These are phyloP conservation scores for Grosmannia serpens DNA, from an alignment of 2,329 filamentous ascomycete genomes.

Conservation along the genomic window DNA sequence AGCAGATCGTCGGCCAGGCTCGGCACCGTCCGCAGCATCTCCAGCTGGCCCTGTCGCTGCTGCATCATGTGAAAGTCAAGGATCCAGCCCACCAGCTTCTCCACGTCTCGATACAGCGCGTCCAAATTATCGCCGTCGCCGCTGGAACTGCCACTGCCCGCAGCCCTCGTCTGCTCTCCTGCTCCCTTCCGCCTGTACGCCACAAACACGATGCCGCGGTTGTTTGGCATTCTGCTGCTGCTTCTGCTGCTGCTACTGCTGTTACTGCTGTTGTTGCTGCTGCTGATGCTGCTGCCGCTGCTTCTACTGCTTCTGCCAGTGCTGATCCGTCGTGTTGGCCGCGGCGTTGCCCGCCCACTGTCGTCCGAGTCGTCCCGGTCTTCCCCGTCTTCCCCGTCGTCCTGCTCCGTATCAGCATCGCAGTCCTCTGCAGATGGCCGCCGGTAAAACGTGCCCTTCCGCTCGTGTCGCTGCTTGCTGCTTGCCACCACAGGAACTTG, in stretches of 20 bases:
- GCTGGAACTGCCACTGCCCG: constrained; percentile 4
- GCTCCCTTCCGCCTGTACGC: constrained; percentile 37
- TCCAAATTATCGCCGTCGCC: constrained; percentile 30
- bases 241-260: not conserved
- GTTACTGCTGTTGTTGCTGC: not conserved
- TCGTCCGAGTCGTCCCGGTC: not conserved
- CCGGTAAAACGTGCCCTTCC: not conserved
- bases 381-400: constrained; percentile 9
- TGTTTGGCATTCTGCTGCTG: constrained; percentile 15
- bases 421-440: constrained; percentile 8
- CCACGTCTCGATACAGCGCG: constrained; percentile 35
- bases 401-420: constrained; percentile 16
- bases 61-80: constrained; percentile 31
- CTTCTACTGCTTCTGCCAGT: not conserved
- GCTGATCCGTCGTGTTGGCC: not conserved
- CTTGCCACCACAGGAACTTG: constrained; percentile 11
- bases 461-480: constrained; percentile 1
- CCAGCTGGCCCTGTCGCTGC: constrained; percentile 9
- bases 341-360: not conserved
- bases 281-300: not conserved
- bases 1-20: not conserved
- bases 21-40: not conserved
- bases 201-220: constrained; percentile 44
- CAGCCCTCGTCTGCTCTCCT: constrained; percentile 14
- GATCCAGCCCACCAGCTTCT: constrained; percentile 40